A percentile compares a stretch with the other conserved stretches of the same genome.
Conservation (phyloP, 2,329 filamentous ascomycete genomes). For the Penicillium sp. region DNA sequence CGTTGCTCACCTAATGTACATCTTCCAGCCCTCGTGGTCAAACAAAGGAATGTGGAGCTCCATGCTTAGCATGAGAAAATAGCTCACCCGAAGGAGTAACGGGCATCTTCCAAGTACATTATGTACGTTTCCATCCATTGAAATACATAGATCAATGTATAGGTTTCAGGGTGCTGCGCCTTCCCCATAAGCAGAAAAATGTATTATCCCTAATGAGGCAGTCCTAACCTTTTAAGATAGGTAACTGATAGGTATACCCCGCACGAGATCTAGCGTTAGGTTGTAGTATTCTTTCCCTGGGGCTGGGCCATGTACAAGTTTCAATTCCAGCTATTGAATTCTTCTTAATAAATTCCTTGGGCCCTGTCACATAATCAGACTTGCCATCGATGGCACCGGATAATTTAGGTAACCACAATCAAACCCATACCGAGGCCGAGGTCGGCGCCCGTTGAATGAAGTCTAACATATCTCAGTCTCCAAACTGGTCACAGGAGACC, state of each 20-base stretch:
- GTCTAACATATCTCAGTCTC: constrained; percentile 11
- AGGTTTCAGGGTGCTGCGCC: no score
- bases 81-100: background rate
- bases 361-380: no score
- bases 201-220: constrained; percentile 5
- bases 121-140: no score
- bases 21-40: background rate
- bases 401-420: constrained; percentile 1
- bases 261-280: constrained; percentile 7
- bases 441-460: no score
- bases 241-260: constrained; percentile 21
- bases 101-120: no score
- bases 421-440: background rate
- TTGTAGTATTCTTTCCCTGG: background rate
- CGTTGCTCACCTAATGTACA: background rate
- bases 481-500: constrained; percentile 27
- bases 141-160: no score
- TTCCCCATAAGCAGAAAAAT: no score
- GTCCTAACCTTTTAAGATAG: constrained; percentile 1
- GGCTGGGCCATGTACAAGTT: background rate
- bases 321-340: background rate
- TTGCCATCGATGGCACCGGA: background rate
- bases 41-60: background rate
- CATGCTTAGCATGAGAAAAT: background rate
- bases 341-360: no score